Evolutionary conservation across 495 filamentous ascomycete genomes (phyloP).

Genomic region (Tuber melanosporum): DNA sequence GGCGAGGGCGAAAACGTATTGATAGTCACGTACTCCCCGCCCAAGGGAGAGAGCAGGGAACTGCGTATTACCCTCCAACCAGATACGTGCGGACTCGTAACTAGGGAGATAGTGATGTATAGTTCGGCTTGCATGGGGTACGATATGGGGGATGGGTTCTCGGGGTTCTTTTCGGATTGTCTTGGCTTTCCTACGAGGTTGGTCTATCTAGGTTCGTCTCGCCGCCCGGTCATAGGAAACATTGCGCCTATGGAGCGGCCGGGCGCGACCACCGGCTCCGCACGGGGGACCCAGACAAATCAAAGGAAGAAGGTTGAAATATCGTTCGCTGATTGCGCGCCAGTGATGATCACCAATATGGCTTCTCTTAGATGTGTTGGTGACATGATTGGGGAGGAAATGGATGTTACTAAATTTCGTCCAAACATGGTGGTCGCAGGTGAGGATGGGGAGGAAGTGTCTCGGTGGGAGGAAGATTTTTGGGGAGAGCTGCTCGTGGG

Average conservation of each 20-base stretch:
- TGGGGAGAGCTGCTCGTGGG: constrained; percentile 61
- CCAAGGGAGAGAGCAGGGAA: constrained; percentile 1
- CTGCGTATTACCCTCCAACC: constrained; percentile 22
- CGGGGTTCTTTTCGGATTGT: constrained; percentile 27
- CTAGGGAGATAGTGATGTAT: constrained; percentile 21
- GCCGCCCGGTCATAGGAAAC: constrained; percentile 25
- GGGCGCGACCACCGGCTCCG: neutral
- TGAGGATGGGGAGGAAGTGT: constrained; percentile 39
- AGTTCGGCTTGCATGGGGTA: constrained; percentile 21
- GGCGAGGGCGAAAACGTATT: neutral
- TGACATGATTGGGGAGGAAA: constrained; percentile 45
- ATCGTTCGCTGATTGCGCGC: constrained; percentile 74
- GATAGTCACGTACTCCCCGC: constrained; percentile 12
- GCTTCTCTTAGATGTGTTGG: constrained; percentile 63
- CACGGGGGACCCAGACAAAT: neutral
- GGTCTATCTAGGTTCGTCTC: constrained; percentile 27
- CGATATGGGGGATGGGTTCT: constrained; percentile 19
- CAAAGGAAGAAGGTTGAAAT: constrained; percentile 45
- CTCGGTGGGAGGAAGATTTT: constrained; percentile 75
- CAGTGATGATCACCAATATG: constrained; percentile 65
- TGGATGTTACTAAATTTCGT: constrained; percentile 75
- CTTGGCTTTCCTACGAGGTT: constrained; percentile 21
- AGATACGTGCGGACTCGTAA: constrained; percentile 1
- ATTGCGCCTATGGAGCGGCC: constrained; percentile 6
- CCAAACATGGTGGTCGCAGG: constrained; percentile 70